These are phyloP conservation scores for Psilocybe cyanescens DNA, from an alignment of 768 basidiomycete species.

Conservation along the genomic window DNA sequence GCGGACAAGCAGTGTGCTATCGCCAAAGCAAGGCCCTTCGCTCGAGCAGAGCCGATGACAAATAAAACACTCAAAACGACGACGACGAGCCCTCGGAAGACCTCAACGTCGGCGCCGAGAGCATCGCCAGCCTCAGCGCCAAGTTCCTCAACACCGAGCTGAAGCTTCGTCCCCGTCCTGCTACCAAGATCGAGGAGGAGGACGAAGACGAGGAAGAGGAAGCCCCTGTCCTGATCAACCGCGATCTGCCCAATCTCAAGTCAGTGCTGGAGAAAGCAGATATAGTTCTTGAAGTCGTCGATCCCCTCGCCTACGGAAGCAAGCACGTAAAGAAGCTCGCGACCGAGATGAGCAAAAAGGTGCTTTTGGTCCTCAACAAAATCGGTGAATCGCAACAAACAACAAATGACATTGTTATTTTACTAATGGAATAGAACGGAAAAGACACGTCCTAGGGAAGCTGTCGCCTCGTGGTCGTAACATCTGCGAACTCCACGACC, in stretches of 20 bases:
- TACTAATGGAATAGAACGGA: not conserved
- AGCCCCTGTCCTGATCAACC: constrained; percentile 64
- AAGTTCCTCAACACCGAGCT: constrained; percentile 36
- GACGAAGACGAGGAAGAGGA: constrained; percentile 52
- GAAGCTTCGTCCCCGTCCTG: constrained; percentile 38
- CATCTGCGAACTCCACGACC: constrained; percentile 63
- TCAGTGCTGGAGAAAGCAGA: constrained; percentile 79
- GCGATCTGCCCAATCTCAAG: constrained; percentile 61
- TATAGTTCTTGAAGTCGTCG: constrained; percentile 79
- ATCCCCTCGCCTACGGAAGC: constrained; percentile 78
- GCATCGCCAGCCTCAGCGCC: no score
- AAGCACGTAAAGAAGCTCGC: constrained; percentile 59
- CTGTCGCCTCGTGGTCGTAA: constrained; percentile 68
- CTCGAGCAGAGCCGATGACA: no score
- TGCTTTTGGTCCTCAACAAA: constrained; percentile 81
- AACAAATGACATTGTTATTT: no score
- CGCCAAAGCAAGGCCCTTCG: no score
- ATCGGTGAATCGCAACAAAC: constrained; percentile 59
- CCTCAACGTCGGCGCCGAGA: no score
- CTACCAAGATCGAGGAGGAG: constrained; percentile 27
- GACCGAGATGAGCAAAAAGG: constrained; percentile 39
- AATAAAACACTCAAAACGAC: no score
- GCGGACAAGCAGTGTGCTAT: no score
- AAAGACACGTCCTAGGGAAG: constrained; percentile 83
- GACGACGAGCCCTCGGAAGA: no score